A percentile compares a stretch with the other conserved stretches of the same genome.
phyloP scores from a whole-genome alignment of 495 filamentous ascomycete species.

The Polyplosphaeria fusca region DNA sequence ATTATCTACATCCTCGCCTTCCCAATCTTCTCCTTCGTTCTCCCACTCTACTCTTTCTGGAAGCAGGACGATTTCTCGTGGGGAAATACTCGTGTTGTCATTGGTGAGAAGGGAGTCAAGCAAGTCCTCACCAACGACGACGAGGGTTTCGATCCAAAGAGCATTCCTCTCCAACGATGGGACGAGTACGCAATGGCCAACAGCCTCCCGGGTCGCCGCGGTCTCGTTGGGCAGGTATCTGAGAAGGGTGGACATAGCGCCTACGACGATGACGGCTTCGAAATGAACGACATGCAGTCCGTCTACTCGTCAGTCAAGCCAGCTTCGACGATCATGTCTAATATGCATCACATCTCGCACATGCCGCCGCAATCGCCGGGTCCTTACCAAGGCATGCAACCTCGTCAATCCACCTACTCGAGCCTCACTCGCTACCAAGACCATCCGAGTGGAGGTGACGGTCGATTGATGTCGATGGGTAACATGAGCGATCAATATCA shows the following conservation, averaged over 20 bases:
- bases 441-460: conserved; percentile 19
- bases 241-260: conserved; percentile 62
- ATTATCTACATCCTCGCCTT: conserved; percentile 89
- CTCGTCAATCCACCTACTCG: conserved; percentile 47
- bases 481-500: conserved; percentile 58
- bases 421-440: conserved; percentile 43
- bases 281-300: conserved; percentile 97
- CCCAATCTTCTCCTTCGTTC: conserved; percentile 84
- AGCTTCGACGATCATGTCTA: conserved; percentile 85
- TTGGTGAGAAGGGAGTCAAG: conserved; percentile 86
- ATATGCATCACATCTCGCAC: conserved; percentile 57
- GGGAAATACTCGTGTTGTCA: conserved; percentile 96
- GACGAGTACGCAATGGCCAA: conserved; percentile 94
- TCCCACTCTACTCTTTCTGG: conserved; percentile 98
- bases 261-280: conserved; percentile 67
- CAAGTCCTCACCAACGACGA: conserved; percentile 81
- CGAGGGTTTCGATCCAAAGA: conserved; percentile 82
- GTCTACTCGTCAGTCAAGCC: conserved; percentile 94
- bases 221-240: conserved; percentile 48
- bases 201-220: conserved; percentile 86
- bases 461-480: conserved; percentile 62
- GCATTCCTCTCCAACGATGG: conserved; percentile 92
- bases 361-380: conserved; percentile 35
- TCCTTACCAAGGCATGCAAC: conserved; percentile 34
- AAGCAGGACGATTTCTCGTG: conserved; percentile 99